Conservation (phyloP, 225 moss, liverwort and hornwort genomes). For the Rhytidiadelphus loreus region DNA sequence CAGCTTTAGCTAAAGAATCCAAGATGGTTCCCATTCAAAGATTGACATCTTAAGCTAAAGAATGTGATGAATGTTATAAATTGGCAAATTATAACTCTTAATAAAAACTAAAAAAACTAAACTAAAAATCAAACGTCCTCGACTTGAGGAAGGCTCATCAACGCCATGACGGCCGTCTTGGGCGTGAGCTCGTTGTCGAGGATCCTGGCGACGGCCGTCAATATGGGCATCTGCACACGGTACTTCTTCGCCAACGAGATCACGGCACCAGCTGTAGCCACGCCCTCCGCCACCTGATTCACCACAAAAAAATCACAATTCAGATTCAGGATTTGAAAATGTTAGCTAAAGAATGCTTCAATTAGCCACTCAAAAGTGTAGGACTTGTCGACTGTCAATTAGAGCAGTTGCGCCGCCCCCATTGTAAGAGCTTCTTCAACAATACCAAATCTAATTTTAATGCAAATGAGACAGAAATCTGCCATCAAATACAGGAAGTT, state of each 20-base stretch:
- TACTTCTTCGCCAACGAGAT: slow-evolving; percentile 94
- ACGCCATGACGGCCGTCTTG: slow-evolving; percentile 81
- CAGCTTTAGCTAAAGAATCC: neutral
- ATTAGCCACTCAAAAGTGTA: neutral
- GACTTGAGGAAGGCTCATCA: slow-evolving; percentile 95
- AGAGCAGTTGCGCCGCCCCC: neutral
- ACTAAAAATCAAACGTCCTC: slow-evolving; percentile 16
- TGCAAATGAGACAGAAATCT: neutral
- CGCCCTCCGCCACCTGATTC: slow-evolving; percentile 81
- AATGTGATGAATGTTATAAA: neutral
- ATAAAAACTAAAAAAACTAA: neutral
- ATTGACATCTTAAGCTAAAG: neutral
- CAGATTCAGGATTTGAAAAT: neutral
- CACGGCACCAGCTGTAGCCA: slow-evolving; percentile 88
- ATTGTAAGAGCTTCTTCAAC: neutral
- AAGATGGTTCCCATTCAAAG: neutral
- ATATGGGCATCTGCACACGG: slow-evolving; percentile 91
- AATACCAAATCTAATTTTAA: neutral
- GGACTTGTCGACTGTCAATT: neutral
- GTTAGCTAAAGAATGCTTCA: neutral
- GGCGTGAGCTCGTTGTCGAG: slow-evolving; percentile 93
- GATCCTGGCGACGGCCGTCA: slow-evolving; percentile 88
- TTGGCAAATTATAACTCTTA: neutral
- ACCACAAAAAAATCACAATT: neutral
- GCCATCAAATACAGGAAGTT: neutral